Evolutionary conservation across 164 flowering plant species (phyloP).

Genomic region (Magnolia changhungtana): DNA sequence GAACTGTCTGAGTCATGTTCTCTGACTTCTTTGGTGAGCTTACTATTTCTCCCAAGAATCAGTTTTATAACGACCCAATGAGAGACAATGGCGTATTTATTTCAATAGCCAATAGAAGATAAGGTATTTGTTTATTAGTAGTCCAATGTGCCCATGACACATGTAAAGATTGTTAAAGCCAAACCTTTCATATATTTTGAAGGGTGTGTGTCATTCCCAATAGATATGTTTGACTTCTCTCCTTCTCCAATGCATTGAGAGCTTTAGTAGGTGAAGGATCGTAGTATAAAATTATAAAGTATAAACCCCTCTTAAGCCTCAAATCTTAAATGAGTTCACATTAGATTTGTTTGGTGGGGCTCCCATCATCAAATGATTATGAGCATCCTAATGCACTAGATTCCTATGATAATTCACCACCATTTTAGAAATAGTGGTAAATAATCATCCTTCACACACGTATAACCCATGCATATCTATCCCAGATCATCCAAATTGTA

Average conservation of each 20-base stretch:
- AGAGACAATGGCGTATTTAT: neutral
- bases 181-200: neutral
- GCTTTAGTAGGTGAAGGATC: slow-evolving; percentile 1
- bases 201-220: neutral
- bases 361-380: neutral
- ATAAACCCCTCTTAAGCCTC: neutral
- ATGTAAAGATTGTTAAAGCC: neutral
- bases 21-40: neutral
- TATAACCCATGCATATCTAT: too few species aligned
- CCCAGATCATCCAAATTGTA: too few species aligned
- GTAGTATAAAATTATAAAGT: neutral
- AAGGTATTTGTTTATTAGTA: neutral
- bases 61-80: neutral
- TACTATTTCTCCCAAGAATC: neutral
- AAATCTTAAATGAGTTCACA: neutral
- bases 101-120: neutral
- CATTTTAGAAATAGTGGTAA: neutral
- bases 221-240: neutral
- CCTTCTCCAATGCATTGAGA: neutral
- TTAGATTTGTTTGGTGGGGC: neutral
- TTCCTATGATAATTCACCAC: neutral
- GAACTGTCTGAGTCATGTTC: neutral
- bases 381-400: neutral
- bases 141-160: neutral
- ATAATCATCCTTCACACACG: neutral